Conservation (phyloP, 2,329 filamentous ascomycete species). For the Fusarium circinatum region DNA sequence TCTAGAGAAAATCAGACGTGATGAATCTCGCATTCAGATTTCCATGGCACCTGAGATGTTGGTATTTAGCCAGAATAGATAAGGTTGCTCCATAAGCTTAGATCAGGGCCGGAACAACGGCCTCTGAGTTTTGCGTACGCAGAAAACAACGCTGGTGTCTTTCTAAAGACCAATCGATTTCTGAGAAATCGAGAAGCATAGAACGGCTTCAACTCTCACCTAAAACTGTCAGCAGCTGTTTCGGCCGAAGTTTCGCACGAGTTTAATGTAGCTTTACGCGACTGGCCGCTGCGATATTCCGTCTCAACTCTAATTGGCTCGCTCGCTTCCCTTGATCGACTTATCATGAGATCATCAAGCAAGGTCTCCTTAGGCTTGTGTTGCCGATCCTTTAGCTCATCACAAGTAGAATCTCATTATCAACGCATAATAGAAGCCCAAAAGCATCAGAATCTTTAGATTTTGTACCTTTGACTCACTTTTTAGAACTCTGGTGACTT, state of each 20-base stretch:
- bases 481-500: rapidly evolving
- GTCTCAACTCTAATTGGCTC: neutral
- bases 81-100: neutral
- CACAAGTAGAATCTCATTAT: rapidly evolving
- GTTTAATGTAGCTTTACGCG: neutral
- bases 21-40: rapidly evolving
- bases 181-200: neutral
- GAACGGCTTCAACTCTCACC: too few species aligned
- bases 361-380: neutral
- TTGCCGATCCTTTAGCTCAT: neutral
- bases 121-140: neutral
- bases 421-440: neutral
- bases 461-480: rapidly evolving
- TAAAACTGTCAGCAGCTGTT: neutral
- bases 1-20: neutral
- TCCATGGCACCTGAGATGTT: too few species aligned
- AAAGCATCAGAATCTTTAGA: too few species aligned
- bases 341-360: neutral
- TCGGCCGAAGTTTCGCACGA: neutral
- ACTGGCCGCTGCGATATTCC: neutral
- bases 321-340: too few species aligned
- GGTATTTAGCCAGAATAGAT: neutral
- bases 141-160: neutral
- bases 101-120: neutral
- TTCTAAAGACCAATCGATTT: neutral